These are phyloP conservation scores for Cryphonectria parasitica DNA, from an alignment of 2,329 filamentous ascomycete species.

Conservation along the genomic window DNA sequence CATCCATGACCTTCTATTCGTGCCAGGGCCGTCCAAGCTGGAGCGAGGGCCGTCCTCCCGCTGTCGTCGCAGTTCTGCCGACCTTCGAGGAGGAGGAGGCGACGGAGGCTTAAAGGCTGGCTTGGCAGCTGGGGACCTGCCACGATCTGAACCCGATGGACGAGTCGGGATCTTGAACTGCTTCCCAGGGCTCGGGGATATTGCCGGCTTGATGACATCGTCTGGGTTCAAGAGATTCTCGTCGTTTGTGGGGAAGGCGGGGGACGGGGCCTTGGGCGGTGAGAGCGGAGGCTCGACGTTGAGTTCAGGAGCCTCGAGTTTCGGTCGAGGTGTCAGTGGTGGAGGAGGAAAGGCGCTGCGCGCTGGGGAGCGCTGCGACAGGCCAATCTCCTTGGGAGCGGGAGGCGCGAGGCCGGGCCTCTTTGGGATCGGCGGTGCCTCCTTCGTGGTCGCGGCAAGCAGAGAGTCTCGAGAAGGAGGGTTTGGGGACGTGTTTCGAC, in stretches of 20 bases:
- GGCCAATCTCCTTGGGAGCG: conserved; percentile 33
- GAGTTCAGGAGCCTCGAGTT: conserved; percentile 63
- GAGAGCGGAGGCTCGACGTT: conserved; percentile 72
- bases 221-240: conserved; percentile 54
- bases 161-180: conserved; percentile 60
- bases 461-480: conserved; percentile 45
- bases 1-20: conserved; percentile 38
- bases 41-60: conserved; percentile 49
- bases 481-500: conserved; percentile 40
- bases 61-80: conserved; percentile 60
- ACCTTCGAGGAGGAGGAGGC: conserved; percentile 66
- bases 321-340: conserved; percentile 49
- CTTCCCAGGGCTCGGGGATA: conserved; percentile 49
- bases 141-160: conserved; percentile 35
- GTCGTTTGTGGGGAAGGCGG: conserved; percentile 44
- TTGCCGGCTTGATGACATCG: conserved; percentile 42
- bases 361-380: conserved; percentile 26
- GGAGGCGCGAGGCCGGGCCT: conserved; percentile 37
- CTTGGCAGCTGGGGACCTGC: conserved; percentile 55
- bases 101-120: conserved; percentile 59
- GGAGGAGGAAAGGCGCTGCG: conserved; percentile 46
- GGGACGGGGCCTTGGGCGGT: conserved; percentile 57
- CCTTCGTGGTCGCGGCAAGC: conserved; percentile 44
- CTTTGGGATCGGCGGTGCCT: conserved; percentile 37
- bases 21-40: conserved; percentile 69